phyloP scores from a whole-genome alignment of 345 rosid genomes.

The Eucalyptus dawsonii region DNA sequence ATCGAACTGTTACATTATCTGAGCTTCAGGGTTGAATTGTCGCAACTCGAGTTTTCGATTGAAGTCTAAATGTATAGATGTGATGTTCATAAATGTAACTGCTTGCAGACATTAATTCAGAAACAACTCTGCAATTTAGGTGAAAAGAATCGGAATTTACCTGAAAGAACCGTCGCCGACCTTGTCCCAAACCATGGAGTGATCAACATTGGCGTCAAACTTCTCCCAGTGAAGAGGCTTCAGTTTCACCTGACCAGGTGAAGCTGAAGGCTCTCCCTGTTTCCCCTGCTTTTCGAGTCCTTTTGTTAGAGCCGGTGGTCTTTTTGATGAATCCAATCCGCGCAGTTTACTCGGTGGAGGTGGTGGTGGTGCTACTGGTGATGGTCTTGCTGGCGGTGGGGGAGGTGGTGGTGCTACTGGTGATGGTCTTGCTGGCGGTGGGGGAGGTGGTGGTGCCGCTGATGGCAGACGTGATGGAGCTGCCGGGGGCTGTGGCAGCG shows the following conservation, averaged over 20 bases:
- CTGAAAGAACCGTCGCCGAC: conserved; percentile 70
- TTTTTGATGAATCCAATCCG: conserved; percentile 21
- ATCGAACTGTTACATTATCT: background rate
- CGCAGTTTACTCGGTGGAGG: conserved; percentile 17
- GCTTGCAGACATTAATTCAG: background rate
- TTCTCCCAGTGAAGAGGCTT: conserved; percentile 96
- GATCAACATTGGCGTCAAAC: conserved; percentile 41
- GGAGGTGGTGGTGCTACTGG: background rate
- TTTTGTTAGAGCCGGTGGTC: conserved; percentile 22
- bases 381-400: conserved; percentile 18
- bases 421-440: conserved; percentile 18
- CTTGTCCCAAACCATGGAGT: conserved; percentile 94
- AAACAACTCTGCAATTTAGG: background rate
- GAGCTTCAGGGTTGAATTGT: background rate
- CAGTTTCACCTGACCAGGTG: conserved; percentile 28
- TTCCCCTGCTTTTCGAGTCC: background rate
- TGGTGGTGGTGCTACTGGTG: background rate
- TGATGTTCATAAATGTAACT: background rate
- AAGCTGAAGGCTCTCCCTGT: conserved; percentile 16
- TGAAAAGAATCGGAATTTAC: conserved; percentile 14
- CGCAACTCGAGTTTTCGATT: background rate
- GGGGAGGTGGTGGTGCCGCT: background rate
- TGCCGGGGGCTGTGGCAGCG: background rate
- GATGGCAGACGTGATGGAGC: background rate
- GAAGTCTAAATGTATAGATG: background rate